Evolutionary conservation across 2,329 filamentous ascomycete species (phyloP).

Genomic region (Fonsecaea nubica): DNA sequence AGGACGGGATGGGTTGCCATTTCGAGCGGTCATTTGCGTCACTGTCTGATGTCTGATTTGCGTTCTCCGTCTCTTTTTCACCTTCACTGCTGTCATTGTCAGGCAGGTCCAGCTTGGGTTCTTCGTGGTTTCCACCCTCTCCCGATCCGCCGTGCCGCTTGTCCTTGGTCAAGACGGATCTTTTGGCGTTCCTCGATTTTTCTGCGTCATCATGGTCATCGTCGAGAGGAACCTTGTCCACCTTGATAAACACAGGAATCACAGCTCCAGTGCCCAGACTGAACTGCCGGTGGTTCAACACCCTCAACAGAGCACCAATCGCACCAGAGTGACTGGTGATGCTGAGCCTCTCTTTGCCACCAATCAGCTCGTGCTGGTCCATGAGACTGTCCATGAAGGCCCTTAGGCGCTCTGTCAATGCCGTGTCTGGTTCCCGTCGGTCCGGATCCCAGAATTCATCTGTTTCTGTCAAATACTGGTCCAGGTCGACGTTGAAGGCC

Average conservation of each 20-base stretch:
- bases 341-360: slow-evolving; percentile 55
- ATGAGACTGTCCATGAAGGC: slow-evolving; percentile 61
- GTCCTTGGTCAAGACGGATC: not conserved
- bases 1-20: slow-evolving; percentile 29
- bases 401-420: slow-evolving; percentile 55
- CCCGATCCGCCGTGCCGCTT: slow-evolving; percentile 28
- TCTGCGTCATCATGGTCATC: slow-evolving; percentile 3
- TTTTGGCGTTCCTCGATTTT: not conserved
- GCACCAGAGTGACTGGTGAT: slow-evolving; percentile 66
- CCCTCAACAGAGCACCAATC: slow-evolving; percentile 61
- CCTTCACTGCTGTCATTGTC: not conserved
- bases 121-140: slow-evolving; percentile 24
- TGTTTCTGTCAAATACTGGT: slow-evolving; percentile 59
- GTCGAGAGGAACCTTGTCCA: slow-evolving; percentile 38
- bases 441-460: slow-evolving; percentile 62
- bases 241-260: slow-evolving; percentile 60
- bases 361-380: slow-evolving; percentile 52
- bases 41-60: slow-evolving; percentile 9
- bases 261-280: slow-evolving; percentile 57
- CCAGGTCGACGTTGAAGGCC: slow-evolving; percentile 61
- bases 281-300: slow-evolving; percentile 56
- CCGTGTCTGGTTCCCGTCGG: slow-evolving; percentile 56
- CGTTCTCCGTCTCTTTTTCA: not conserved
- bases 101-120: slow-evolving; percentile 10
- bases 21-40: slow-evolving; percentile 22